Evolutionary conservation across 1,284 basidiomycete genomes (phyloP).

Genomic region (Boletus calvinii): DNA sequence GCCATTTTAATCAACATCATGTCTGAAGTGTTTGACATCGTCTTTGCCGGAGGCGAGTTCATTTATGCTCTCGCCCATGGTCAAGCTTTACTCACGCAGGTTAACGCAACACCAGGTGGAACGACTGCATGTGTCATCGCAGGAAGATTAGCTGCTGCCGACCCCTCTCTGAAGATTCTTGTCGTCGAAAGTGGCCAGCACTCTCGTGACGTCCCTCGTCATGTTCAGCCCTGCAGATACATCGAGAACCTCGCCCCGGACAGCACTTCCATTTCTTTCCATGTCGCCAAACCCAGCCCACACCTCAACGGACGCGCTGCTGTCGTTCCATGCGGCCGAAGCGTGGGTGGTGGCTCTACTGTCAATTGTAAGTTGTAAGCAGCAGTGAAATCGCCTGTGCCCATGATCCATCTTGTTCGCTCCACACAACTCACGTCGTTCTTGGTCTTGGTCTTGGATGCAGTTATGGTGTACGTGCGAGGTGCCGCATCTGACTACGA

Average conservation of each 20-base stretch:
- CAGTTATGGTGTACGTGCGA: conserved; percentile 55
- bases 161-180: conserved; percentile 23
- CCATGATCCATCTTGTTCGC: neutral
- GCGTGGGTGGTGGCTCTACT: conserved; percentile 58
- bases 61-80: too few species aligned
- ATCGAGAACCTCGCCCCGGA: conserved; percentile 39
- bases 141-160: conserved; percentile 16
- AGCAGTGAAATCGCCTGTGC: neutral
- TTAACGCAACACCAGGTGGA: conserved; percentile 19
- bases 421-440: neutral
- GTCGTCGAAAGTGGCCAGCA: conserved; percentile 18
- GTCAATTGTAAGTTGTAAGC: conserved; percentile 47
- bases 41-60: conserved; percentile 1
- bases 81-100: neutral
- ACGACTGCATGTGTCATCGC: conserved; percentile 23
- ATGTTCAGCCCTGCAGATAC: conserved; percentile 52
- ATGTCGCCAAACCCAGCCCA: conserved; percentile 42
- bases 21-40: neutral
- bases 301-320: conserved; percentile 46
- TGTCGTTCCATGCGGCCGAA: conserved; percentile 44
- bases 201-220: conserved; percentile 37
- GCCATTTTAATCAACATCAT: neutral
- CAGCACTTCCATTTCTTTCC: conserved; percentile 42
- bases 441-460: conserved; percentile 8
- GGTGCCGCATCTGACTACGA: conserved; percentile 57